These are phyloP conservation scores for Gremmenia infestans DNA, from an alignment of 2,329 filamentous ascomycete species.

Conservation along the genomic window DNA sequence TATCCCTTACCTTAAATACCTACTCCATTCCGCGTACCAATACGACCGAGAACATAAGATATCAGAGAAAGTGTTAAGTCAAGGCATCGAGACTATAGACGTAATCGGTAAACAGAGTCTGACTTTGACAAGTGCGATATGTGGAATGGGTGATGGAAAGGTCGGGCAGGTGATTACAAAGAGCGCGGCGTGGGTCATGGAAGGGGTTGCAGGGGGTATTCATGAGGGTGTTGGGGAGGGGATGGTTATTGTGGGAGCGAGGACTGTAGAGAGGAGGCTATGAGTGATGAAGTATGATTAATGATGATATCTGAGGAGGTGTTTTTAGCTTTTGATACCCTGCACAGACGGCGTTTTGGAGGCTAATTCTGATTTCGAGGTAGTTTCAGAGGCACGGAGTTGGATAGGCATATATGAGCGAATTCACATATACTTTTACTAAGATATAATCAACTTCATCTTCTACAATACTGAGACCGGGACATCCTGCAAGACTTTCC, in stretches of 20 bases:
- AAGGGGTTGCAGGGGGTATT: constrained; percentile 60
- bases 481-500: no score
- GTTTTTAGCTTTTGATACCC: background rate
- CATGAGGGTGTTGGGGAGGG: constrained; percentile 58
- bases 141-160: constrained; percentile 58
- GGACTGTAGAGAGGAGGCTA: constrained; percentile 5
- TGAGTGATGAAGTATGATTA: constrained; percentile 2
- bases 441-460: no score
- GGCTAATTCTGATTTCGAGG: background rate
- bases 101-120: constrained; percentile 47
- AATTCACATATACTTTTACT: no score
- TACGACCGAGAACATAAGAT: constrained; percentile 65
- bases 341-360: background rate
- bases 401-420: no score
- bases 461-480: no score
- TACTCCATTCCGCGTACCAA: constrained; percentile 49
- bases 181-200: constrained; percentile 54
- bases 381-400: no score
- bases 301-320: background rate
- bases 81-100: constrained; percentile 48
- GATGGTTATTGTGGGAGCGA: constrained; percentile 41
- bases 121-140: constrained; percentile 49
- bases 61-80: constrained; percentile 50
- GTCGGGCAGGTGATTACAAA: constrained; percentile 55
- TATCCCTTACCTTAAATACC: constrained; percentile 53